Conservation (phyloP, 2,329 filamentous ascomycete species). For the Penicillium polonicum region DNA sequence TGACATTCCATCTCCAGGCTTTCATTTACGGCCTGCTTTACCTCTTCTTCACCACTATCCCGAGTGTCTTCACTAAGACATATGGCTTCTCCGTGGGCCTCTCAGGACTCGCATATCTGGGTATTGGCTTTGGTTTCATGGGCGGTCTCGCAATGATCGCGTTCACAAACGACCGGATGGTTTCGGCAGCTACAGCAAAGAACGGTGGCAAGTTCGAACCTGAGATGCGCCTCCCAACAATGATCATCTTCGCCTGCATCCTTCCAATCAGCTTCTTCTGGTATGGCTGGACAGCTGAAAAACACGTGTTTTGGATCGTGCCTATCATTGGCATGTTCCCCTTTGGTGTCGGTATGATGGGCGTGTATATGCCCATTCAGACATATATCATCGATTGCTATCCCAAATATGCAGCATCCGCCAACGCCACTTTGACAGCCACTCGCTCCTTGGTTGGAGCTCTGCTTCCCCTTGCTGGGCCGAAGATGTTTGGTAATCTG, state of each 20-base stretch:
- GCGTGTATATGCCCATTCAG: slow-evolving; percentile 53
- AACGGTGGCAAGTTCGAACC: slow-evolving; percentile 44
- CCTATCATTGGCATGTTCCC: slow-evolving; percentile 58
- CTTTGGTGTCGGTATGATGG: slow-evolving; percentile 55
- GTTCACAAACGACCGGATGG: slow-evolving; percentile 29
- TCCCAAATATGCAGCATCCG: slow-evolving; percentile 47
- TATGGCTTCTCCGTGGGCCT: slow-evolving; percentile 48
- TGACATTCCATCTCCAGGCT: slow-evolving; percentile 16
- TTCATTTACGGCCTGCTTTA: slow-evolving; percentile 55
- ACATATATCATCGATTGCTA: slow-evolving; percentile 63
- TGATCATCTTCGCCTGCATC: slow-evolving; percentile 54
- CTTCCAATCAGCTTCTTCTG: slow-evolving; percentile 56
- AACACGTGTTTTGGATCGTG: slow-evolving; percentile 55
- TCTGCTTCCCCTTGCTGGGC: slow-evolving; percentile 20
- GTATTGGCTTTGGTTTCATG: slow-evolving; percentile 45
- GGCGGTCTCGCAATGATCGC: slow-evolving; percentile 37
- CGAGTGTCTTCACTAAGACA: slow-evolving; percentile 47
- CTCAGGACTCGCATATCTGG: slow-evolving; percentile 49
- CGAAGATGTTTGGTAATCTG: slow-evolving; percentile 14
- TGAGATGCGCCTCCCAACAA: slow-evolving; percentile 53
- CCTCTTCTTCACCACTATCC: slow-evolving; percentile 53
- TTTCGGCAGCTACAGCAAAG: slow-evolving; percentile 26
- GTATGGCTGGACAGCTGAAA: slow-evolving; percentile 58
- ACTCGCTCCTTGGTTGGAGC: slow-evolving; percentile 48
- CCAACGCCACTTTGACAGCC: slow-evolving; percentile 56